Percentiles rank a stretch among this genome's conserved stretches.
Evolutionary conservation across 306 rosid species (phyloP).

Genomic region (Dryas octopetala): DNA sequence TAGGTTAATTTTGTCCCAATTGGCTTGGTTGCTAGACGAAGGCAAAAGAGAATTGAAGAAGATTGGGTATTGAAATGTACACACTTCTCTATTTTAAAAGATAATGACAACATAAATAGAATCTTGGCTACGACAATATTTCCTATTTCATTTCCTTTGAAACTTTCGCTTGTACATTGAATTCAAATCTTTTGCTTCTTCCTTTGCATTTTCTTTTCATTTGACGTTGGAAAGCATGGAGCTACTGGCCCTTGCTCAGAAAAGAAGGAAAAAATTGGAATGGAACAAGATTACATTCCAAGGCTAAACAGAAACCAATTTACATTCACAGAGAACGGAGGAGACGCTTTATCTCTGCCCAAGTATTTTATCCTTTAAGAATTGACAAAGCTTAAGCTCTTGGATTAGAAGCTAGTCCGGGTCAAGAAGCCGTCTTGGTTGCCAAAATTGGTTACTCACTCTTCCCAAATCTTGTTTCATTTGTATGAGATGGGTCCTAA

Average conservation of each 20-base stretch:
- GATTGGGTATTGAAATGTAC: too few relatives aligned
- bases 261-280: conserved; percentile 14
- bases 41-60: too few relatives aligned
- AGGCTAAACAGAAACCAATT: conserved; percentile 20
- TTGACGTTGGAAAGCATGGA: conserved; percentile 46
- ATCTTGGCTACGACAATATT: neutral
- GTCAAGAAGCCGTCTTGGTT: conserved; percentile 33
- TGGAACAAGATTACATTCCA: conserved; percentile 30
- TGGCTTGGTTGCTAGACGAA: too few relatives aligned
- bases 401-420: conserved; percentile 50
- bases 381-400: conserved; percentile 32
- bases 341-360: conserved; percentile 32
- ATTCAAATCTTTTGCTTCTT: conserved; percentile 33
- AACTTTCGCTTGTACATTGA: conserved; percentile 37
- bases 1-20: too few relatives aligned
- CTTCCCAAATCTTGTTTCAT: conserved; percentile 54
- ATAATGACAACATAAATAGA: neutral
- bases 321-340: conserved; percentile 29
- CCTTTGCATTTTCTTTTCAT: conserved; percentile 47
- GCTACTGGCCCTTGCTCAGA: conserved; percentile 36
- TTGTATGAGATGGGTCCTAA: conserved; percentile 76
- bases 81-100: neutral
- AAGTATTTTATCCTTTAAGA: conserved; percentile 12
- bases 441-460: conserved; percentile 39
- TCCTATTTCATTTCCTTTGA: conserved; percentile 26